Conservation (phyloP, 192 early-diverging fungal species). For the Bifiguratus adelaidae region DNA sequence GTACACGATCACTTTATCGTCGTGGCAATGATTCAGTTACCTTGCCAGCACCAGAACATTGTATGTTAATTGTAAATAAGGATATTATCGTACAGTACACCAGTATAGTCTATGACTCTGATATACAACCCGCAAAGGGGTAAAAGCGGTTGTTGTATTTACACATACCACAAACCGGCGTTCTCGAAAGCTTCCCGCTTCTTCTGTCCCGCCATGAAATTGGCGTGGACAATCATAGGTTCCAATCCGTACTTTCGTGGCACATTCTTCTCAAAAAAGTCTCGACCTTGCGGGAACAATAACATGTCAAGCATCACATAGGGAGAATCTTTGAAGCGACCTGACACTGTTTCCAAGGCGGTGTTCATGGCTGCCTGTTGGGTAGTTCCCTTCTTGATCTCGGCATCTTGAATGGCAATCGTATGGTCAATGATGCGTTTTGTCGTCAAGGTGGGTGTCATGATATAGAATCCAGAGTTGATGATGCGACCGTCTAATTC, state of each 20-base stretch:
- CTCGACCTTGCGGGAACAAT: conserved; percentile 18
- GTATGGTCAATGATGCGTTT: conserved; percentile 16
- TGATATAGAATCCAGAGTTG: conserved; percentile 22
- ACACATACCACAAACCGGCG: conserved; percentile 23
- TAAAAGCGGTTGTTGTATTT: neutral
- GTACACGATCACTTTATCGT: neutral
- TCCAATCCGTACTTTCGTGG: conserved; percentile 11
- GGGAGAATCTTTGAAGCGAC: conserved; percentile 7
- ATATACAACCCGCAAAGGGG: neutral
- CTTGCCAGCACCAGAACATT: neutral
- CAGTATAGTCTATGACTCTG: neutral
- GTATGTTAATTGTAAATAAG: too few relatives aligned
- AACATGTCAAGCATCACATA: conserved; percentile 17
- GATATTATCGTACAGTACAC: too few relatives aligned
- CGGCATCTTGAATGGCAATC: conserved; percentile 15
- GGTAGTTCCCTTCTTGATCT: conserved; percentile 8
- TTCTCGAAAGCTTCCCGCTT: conserved; percentile 14
- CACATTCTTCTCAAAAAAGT: conserved; percentile 18
- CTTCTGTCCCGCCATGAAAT: conserved; percentile 15
- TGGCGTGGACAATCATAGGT: conserved; percentile 27
- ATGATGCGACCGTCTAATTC: conserved; percentile 13
- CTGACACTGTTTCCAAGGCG: conserved; percentile 10
- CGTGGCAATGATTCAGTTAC: neutral
- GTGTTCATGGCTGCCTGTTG: conserved; percentile 23
- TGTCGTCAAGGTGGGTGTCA: conserved; percentile 14